Base-by-base conservation (phyloP, 805 yeast genomes). In the Candida sonorensis region DNA sequence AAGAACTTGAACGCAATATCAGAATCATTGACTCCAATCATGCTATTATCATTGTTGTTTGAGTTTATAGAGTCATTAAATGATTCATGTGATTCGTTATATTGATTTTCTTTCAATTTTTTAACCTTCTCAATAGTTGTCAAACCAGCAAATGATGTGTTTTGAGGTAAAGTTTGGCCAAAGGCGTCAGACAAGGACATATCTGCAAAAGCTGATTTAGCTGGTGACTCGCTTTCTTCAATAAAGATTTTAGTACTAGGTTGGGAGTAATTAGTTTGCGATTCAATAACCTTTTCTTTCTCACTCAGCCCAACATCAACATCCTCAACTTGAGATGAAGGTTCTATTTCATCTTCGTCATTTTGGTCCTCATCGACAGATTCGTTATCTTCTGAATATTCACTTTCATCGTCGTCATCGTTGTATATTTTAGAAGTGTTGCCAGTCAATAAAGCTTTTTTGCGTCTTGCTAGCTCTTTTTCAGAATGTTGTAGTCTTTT, bases 321-420 rank as follows among this genome's bases (percentile, higher is more conserved):
- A n/a, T n/a, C n/a, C n/a, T n/a, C n/a, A n/a, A n/a, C n/a, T n/a
- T n/a, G n/a, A n/a, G n/a, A n/a, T n/a, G n/a, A n/a, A n/a, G n/a
- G n/a, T n/a, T n/a, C n/a, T n/a, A n/a, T n/a, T n/a, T n/a, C n/a
- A n/a, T 41, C 39, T 16, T 40, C 49, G 5, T 35, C 42, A 10
- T 42, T 53, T 8, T 40, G 53, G 7, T 42, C 41, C 12, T 47
- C 14, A 10, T n/a, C 26, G 13, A 7, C 5, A 10, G 23, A 21
- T 23, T 6, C 16, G 13, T 12, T 59, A 17, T 46, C 55, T 16
- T 42, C 53, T 3, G 48, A 46, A 15, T 38, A 41, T 25, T 52
- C 57, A 33, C 50, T 50, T n/a, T 44, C 53, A 18, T 55, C 57
- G 10, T 50, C 57, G 28, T 52, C 57, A n/a, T n/a, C n/a, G n/a